Conservation (phyloP, 2,329 filamentous ascomycete species). For the Arthrobotrys entomopaga region DNA sequence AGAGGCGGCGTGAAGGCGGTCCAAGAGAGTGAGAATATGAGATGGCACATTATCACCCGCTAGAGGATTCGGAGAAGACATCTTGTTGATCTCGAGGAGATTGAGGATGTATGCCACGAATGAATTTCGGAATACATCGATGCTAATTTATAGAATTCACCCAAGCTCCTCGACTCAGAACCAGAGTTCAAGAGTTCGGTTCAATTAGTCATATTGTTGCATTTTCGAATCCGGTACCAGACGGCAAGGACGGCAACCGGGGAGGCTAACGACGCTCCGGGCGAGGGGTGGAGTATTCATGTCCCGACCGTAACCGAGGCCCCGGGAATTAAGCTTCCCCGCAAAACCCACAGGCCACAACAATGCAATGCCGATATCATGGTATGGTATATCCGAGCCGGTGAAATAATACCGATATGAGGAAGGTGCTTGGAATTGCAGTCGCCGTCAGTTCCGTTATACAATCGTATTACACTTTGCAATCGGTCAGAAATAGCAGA, state of each 20-base stretch:
- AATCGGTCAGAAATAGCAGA: neutral
- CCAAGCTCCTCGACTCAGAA: neutral
- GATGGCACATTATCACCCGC: conserved; percentile 57
- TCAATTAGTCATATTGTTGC: conserved; percentile 13
- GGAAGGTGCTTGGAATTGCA: conserved; percentile 34
- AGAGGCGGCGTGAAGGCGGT: conserved; percentile 60
- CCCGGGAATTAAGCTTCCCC: conserved; percentile 7
- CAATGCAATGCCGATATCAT: conserved; percentile 3
- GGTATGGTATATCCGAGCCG: neutral
- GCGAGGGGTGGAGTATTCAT: conserved; percentile 31
- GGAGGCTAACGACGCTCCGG: conserved; percentile 26
- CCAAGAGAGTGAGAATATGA: conserved; percentile 61
- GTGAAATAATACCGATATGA: conserved; percentile 1
- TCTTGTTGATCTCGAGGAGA: conserved; percentile 10
- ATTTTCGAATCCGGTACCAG: conserved; percentile 36
- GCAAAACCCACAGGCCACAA: neutral
- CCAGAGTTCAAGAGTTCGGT: too few relatives aligned
- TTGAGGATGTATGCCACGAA: neutral
- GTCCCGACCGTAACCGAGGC: conserved; percentile 40
- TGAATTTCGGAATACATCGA: too few relatives aligned
- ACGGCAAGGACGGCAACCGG: conserved; percentile 3
- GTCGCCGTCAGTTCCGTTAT: conserved; percentile 18
- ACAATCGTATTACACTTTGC: conserved; percentile 2
- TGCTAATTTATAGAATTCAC: too few relatives aligned
- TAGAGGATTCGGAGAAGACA: conserved; percentile 57